Base-by-base conservation (phyloP, 2,329 filamentous ascomycete species). In the Penicillium concentricum region DNA sequence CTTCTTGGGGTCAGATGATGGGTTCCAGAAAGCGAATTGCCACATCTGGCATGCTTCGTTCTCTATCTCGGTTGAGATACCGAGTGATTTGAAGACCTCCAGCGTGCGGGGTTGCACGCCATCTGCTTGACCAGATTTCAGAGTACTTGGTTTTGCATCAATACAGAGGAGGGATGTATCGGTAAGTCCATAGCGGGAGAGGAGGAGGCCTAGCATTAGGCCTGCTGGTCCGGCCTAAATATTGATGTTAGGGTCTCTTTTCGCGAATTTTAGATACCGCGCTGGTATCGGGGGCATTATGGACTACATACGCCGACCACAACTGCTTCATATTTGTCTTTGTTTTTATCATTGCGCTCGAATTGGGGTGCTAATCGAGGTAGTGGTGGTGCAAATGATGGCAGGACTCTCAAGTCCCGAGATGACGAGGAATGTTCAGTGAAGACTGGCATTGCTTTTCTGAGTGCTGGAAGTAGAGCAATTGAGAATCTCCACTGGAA, bases 11-110 rank as follows among this genome's bases (percentile, higher is more conserved):
- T 78, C 78, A 18, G 73, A 70, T 1, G 78, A 76, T 0, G 86
- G 85, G 59, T 89, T 87, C 87, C 87, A 90, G 65, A 90, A 90
- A 3, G 86, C 87, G 10, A 71, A 68, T 32, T 61, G 45, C 64
- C 84, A 69, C 68, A 74, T 70, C n/a, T 73, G 72, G 35, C 72
- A 74, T 2, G 69, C 72, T 50, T 75, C 72, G 10, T 66, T 67
- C 24, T 74, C 64, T 32, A 79, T 67, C 48, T 76, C 70, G 30
- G 73, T 70, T 0, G 66, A 69, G 2, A 79, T 59, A 0, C 75
- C 76, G 8, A 79, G 67, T 1, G 71, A 71, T 46, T 76, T 72
- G 6, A 79, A 61, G 6, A 78, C 72, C 52, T 79, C 77, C 2
- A 78, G 64, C 2, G 76, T 78, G 4, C 77, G 69, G 2, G 75